Evolutionary conservation across 2,329 filamentous ascomycete genomes (phyloP).

Genomic region (Botrytis galanthina): DNA sequence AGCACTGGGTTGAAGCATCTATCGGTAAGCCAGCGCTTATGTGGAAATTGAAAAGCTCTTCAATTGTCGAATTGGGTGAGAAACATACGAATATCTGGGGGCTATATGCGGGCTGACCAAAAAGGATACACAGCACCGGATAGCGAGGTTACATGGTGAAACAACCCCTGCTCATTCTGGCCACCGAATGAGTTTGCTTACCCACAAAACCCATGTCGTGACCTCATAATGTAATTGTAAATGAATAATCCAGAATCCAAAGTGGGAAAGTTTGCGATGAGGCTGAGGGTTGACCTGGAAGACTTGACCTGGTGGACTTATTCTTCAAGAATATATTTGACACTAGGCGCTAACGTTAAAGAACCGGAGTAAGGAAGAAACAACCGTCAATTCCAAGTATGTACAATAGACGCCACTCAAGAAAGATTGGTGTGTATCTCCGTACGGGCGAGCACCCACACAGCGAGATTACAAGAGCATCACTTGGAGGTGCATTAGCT

Average conservation of each 20-base stretch:
- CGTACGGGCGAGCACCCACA: no score
- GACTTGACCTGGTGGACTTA: no score
- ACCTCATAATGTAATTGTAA: neutral
- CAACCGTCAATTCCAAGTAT: neutral
- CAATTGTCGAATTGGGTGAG: neutral
- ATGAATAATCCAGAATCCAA: no score
- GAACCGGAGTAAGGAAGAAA: neutral
- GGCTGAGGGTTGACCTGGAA: neutral
- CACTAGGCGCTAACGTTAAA: neutral
- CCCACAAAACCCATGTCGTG: no score
- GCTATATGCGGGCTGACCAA: neutral
- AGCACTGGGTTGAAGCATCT: neutral
- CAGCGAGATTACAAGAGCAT: no score
- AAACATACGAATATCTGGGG: fast-evolving
- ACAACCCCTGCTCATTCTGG: neutral
- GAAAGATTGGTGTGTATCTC: no score
- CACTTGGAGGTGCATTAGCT: no score
- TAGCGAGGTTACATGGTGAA: neutral
- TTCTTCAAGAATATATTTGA: no score
- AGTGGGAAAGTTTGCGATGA: neutral
- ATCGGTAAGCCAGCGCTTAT: neutral
- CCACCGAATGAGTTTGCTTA: neutral
- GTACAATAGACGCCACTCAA: no score
- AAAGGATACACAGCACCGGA: neutral
- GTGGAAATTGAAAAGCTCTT: no score